phyloP scores from a whole-genome alignment of 352 stramenopile genomes.

The Pythium plurisporium region DNA sequence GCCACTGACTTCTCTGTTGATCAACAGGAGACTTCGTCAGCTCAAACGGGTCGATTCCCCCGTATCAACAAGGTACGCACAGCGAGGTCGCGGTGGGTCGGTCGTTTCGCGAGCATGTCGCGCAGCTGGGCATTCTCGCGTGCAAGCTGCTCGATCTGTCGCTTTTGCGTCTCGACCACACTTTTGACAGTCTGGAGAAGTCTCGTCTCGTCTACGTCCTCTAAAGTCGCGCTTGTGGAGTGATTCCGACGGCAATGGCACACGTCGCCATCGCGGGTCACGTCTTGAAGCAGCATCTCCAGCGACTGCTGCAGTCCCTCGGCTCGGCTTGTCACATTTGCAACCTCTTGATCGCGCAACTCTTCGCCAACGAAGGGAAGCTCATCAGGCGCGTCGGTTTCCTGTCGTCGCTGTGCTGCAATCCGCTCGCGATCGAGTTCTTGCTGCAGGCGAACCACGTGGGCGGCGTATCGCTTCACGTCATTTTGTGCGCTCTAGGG shows the following conservation, averaged over 20 bases:
- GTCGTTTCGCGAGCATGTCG: constrained; percentile 19
- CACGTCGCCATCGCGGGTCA: constrained; percentile 4
- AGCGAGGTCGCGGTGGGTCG: constrained; percentile 18
- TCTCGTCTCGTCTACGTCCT: background rate
- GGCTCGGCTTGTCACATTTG: background rate
- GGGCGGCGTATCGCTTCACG: constrained; percentile 23
- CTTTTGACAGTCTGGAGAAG: constrained; percentile 4
- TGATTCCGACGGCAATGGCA: constrained; percentile 8
- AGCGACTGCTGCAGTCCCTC: constrained; percentile 1
- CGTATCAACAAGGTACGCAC: background rate
- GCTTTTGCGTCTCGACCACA: constrained; percentile 16
- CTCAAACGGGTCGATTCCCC: background rate
- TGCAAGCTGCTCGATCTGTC: constrained; percentile 11
- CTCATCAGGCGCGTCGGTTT: no score
- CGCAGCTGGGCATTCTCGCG: constrained; percentile 26
- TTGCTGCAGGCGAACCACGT: constrained; percentile 21
- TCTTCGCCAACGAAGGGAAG: background rate
- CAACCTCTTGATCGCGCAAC: background rate
- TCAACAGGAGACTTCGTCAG: background rate
- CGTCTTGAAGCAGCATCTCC: background rate
- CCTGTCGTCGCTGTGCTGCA: background rate
- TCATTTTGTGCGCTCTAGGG: constrained; percentile 25
- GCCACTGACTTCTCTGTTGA: constrained; percentile 12
- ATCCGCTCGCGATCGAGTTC: constrained; percentile 18
- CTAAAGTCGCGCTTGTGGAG: background rate